These are phyloP conservation scores for Cutaneotrichosporon sp. DNA, from an alignment of 1,284 basidiomycete genomes.

Conservation along the genomic window DNA sequence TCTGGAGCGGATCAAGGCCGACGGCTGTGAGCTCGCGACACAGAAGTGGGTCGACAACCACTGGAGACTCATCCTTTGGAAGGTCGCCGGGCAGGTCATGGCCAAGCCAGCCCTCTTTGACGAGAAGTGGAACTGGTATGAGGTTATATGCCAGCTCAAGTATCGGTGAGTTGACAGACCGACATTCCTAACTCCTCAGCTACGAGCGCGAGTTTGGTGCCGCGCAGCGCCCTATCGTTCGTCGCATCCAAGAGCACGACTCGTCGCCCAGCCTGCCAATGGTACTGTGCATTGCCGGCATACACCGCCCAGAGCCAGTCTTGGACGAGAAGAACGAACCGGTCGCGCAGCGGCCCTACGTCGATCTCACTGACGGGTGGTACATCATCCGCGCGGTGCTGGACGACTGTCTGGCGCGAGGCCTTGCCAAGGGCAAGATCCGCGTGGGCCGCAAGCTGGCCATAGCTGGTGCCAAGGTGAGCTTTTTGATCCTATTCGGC, in stretches of 20 bases:
- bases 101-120: conserved; percentile 62
- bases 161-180: conserved; percentile 60
- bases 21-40: conserved; percentile 30
- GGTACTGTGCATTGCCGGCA: conserved; percentile 74
- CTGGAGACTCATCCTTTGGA: conserved; percentile 88
- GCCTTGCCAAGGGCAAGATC: conserved; percentile 62
- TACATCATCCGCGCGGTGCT: conserved; percentile 73
- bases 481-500: conserved; percentile 20
- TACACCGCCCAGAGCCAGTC: conserved; percentile 54
- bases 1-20: conserved; percentile 21
- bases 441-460: conserved; percentile 75
- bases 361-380: conserved; percentile 93
- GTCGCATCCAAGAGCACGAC: conserved; percentile 60
- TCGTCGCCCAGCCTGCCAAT: conserved; percentile 60
- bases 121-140: conserved; percentile 68
- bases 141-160: conserved; percentile 72
- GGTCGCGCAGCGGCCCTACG: conserved; percentile 47
- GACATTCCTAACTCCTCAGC: conserved; percentile 49
- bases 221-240: conserved; percentile 70
- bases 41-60: conserved; percentile 81
- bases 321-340: conserved; percentile 49
- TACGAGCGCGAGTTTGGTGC: conserved; percentile 84
- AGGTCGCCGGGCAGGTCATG: conserved; percentile 73
- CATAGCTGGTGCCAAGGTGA: conserved; percentile 70
- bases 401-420: conserved; percentile 67